phyloP scores from a whole-genome alignment of 2,329 filamentous ascomycete species.

The Parastagonospora nodorum region DNA sequence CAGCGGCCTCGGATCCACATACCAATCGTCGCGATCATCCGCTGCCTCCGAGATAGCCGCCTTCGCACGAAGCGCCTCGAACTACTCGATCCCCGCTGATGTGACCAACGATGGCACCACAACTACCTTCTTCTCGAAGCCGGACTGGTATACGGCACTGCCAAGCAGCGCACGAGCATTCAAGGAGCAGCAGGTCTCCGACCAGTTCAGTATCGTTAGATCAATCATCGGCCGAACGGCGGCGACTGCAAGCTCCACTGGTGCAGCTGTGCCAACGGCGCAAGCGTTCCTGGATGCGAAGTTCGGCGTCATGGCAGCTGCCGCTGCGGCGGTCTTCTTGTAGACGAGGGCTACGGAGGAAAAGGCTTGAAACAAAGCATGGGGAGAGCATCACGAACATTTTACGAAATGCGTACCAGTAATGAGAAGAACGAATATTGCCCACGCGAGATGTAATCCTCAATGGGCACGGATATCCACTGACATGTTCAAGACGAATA shows the following conservation, averaged over 20 bases:
- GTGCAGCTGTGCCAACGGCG: slow-evolving; percentile 27
- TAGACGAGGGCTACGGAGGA: slow-evolving; percentile 5
- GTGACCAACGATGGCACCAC: slow-evolving; percentile 28
- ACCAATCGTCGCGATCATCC: slow-evolving; percentile 32
- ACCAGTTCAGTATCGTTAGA: slow-evolving; percentile 38
- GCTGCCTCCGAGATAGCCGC: slow-evolving; percentile 32
- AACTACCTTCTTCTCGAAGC: slow-evolving; percentile 27
- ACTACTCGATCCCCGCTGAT: slow-evolving; percentile 32
- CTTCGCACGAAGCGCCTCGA: slow-evolving; percentile 26
- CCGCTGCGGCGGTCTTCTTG: slow-evolving; percentile 33
- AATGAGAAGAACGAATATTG: background rate
- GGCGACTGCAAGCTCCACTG: slow-evolving; percentile 22
- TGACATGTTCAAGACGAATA: too few relatives aligned
- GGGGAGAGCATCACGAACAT: background rate
- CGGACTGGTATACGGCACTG: slow-evolving; percentile 37
- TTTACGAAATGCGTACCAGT: background rate
- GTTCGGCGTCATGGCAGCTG: slow-evolving; percentile 36
- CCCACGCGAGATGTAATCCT: background rate
- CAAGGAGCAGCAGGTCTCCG: slow-evolving; percentile 37
- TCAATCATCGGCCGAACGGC: slow-evolving; percentile 22
- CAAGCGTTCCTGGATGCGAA: slow-evolving; percentile 22
- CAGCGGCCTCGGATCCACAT: slow-evolving; percentile 24
- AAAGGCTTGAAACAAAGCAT: background rate
- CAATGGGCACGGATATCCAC: background rate
- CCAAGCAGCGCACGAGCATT: slow-evolving; percentile 31